These are phyloP conservation scores for Suillus luteus DNA, from an alignment of 768 basidiomycete genomes.

Conservation along the genomic window DNA sequence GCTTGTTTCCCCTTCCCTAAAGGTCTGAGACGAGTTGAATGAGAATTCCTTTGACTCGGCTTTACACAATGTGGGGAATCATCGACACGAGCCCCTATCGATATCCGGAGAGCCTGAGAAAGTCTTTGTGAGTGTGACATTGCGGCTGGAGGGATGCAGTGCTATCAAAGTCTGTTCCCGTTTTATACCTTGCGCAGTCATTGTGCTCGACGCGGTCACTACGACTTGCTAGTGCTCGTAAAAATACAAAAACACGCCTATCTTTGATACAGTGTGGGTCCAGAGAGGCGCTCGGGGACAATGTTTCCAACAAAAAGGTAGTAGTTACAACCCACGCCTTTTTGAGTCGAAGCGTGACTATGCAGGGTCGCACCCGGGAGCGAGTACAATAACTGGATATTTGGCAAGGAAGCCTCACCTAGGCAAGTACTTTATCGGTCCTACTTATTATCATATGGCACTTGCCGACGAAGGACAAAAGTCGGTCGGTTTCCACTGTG, in stretches of 20 bases:
- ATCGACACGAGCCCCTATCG: not conserved
- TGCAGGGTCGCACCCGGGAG: not conserved
- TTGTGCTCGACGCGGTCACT: slow-evolving; percentile 5
- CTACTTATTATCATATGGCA: not conserved
- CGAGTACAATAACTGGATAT: not conserved
- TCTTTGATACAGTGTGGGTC: slow-evolving; percentile 9
- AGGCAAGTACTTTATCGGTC: not conserved
- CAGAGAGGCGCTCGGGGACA: not conserved
- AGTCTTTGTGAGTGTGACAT: not conserved
- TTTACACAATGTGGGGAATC: not conserved
- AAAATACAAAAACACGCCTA: not conserved
- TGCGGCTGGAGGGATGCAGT: no score
- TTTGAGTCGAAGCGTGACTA: not conserved
- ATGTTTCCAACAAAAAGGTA: not conserved
- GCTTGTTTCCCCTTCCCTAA: not conserved
- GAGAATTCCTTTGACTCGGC: not conserved
- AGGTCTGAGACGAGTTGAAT: not conserved
- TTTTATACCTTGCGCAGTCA: slow-evolving; percentile 1
- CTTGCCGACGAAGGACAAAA: not conserved
- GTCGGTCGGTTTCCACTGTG: not conserved
- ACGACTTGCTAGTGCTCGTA: not conserved
- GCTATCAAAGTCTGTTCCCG: no score
- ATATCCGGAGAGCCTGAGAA: not conserved
- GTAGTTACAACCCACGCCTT: not conserved
- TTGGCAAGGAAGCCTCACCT: not conserved